A percentile compares a stretch with the other conserved stretches of the same genome.
Conservation (phyloP, 1,284 basidiomycete species). For the Mrakiaceae sp. region DNA sequence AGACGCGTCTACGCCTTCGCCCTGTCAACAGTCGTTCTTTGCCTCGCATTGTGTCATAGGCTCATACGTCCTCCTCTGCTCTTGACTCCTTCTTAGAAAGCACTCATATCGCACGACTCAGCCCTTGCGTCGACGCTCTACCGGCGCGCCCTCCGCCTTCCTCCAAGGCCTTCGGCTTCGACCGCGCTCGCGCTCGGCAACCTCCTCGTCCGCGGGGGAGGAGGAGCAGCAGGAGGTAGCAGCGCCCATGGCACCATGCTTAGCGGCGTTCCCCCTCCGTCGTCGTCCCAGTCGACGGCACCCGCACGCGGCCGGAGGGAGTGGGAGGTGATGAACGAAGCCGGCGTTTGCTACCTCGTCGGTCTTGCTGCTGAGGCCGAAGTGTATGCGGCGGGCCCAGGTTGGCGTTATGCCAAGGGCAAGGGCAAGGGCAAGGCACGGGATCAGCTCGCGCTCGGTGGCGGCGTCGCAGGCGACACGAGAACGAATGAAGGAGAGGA, state of each 20-base stretch:
- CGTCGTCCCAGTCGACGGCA: too few species aligned
- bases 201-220: background rate
- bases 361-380: slow-evolving; percentile 1
- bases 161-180: slow-evolving; percentile 3
- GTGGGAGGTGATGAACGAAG: slow-evolving; percentile 11
- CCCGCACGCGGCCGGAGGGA: background rate
- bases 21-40: background rate
- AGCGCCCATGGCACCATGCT: too few species aligned
- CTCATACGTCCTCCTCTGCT: background rate
- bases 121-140: background rate
- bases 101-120: slow-evolving; percentile 2
- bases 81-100: slow-evolving; percentile 1
- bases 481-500: too few species aligned
- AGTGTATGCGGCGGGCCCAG: too few species aligned
- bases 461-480: too few species aligned
- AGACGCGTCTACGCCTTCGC: too few species aligned
- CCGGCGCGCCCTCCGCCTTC: slow-evolving; percentile 1
- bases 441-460: too few species aligned
- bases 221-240: background rate
- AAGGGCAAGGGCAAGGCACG: too few species aligned
- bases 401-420: too few species aligned
- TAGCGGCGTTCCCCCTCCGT: too few species aligned
- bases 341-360: background rate
- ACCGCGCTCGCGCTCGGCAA: slow-evolving; percentile 9
- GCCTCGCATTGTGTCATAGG: too few species aligned